Percentiles rank a stretch among this genome's conserved stretches.
phyloP scores from a whole-genome alignment of 2,329 filamentous ascomycete genomes.

The Falciphora oryzae region DNA sequence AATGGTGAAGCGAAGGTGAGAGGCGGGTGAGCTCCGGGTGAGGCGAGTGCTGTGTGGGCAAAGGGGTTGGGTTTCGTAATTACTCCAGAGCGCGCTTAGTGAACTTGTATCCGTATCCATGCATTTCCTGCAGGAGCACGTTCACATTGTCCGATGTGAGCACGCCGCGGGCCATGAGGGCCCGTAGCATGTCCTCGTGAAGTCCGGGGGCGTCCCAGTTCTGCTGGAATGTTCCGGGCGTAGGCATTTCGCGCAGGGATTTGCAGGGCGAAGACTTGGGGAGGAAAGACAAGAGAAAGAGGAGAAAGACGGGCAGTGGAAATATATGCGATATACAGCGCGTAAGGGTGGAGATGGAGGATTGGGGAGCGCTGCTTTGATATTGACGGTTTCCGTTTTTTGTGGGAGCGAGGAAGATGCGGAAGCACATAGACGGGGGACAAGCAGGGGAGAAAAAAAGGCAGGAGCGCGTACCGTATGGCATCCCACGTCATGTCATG shows the following conservation, averaged over 20 bases:
- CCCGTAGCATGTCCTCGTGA: slow-evolving; percentile 39
- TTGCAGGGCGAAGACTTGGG: too few relatives aligned
- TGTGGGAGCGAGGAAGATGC: background rate
- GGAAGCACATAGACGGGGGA: background rate
- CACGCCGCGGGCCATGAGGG: slow-evolving; percentile 31
- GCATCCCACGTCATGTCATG: slow-evolving; percentile 21
- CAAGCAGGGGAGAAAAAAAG: background rate
- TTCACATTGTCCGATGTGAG: slow-evolving; percentile 26
- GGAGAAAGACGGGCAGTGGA: background rate
- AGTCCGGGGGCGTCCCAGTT: slow-evolving; percentile 34
- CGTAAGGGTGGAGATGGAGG: background rate
- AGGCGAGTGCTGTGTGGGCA: background rate
- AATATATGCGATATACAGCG: too few relatives aligned
- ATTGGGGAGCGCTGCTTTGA: background rate
- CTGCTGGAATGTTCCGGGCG: slow-evolving; percentile 14
- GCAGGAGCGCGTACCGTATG: slow-evolving; percentile 16
- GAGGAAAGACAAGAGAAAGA: slow-evolving; percentile 3
- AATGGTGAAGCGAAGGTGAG: background rate
- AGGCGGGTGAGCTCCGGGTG: background rate
- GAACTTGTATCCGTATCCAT: slow-evolving; percentile 22
- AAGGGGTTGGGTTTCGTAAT: background rate
- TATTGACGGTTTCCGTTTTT: background rate
- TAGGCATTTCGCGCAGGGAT: slow-evolving; percentile 12
- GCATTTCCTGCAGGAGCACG: slow-evolving; percentile 19
- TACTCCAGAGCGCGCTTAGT: slow-evolving; percentile 22